A percentile compares a stretch with the other conserved stretches of the same genome.
Evolutionary conservation across 306 rosid species (phyloP).

Genomic region (Prunus kanzakura): DNA sequence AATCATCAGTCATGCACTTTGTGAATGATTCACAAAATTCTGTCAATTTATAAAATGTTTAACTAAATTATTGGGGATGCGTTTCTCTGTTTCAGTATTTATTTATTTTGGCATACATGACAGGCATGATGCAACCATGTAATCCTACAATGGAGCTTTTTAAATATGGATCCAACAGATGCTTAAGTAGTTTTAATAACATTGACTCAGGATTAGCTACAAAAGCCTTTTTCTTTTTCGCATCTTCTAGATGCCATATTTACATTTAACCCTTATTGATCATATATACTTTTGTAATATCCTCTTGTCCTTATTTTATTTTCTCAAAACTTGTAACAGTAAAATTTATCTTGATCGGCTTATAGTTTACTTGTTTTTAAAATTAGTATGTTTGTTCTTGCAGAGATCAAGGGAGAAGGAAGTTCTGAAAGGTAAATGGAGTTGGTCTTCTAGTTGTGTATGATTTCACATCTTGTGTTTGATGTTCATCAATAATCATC

Average conservation of each 20-base stretch:
- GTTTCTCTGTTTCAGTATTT: neutral
- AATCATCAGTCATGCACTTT: neutral
- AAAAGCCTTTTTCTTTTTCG: neutral
- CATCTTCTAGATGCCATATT: neutral
- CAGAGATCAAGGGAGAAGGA: conserved; percentile 49
- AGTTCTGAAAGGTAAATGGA: conserved; percentile 34
- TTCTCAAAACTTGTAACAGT: neutral
- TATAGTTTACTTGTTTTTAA: neutral
- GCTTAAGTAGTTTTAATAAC: neutral
- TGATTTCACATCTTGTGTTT: conserved; percentile 21
- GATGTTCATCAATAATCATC: neutral
- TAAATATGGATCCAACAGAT: neutral
- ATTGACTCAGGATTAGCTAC: neutral
- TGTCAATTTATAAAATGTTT: too few species aligned
- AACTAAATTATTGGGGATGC: neutral
- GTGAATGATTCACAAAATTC: neutral
- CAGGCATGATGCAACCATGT: neutral
- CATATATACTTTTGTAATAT: neutral
- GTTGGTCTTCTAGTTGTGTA: neutral
- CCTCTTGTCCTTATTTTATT: neutral
- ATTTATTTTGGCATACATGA: neutral
- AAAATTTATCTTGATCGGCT: neutral
- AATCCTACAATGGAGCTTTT: neutral
- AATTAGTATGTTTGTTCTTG: neutral
- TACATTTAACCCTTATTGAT: neutral